Evolutionary conservation across 345 rosid species (phyloP).

Genomic region (Eucalyptus albens): DNA sequence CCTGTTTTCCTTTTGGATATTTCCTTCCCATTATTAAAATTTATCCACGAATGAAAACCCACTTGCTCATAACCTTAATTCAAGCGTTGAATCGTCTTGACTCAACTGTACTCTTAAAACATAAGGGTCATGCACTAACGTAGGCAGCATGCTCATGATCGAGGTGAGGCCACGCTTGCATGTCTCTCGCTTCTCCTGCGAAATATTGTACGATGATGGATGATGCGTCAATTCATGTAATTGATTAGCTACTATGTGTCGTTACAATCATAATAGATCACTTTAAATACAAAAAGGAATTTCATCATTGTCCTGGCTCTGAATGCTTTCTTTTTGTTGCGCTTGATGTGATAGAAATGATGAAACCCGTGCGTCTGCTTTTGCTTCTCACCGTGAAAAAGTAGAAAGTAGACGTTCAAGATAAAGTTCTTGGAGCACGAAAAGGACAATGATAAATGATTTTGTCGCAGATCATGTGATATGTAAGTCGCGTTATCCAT

Average conservation of each 20-base stretch:
- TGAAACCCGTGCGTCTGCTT: background rate
- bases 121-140: background rate
- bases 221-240: background rate
- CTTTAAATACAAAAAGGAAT: background rate
- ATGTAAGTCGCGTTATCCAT: background rate
- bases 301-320: background rate
- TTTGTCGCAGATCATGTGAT: background rate
- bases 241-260: background rate
- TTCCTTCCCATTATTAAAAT: background rate
- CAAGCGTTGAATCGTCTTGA: background rate
- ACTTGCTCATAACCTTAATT: background rate
- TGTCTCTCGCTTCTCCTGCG: background rate
- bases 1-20: fast-evolving
- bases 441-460: background rate
- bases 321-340: background rate
- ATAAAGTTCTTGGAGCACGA: background rate
- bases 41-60: background rate
- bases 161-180: background rate
- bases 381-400: background rate
- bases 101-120: background rate
- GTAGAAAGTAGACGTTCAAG: background rate
- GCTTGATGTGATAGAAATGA: background rate
- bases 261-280: background rate
- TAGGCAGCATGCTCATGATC: background rate
- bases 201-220: background rate